These are phyloP conservation scores for Alternaria infectoria DNA, from an alignment of 2,329 filamentous ascomycete genomes.

Conservation along the genomic window DNA sequence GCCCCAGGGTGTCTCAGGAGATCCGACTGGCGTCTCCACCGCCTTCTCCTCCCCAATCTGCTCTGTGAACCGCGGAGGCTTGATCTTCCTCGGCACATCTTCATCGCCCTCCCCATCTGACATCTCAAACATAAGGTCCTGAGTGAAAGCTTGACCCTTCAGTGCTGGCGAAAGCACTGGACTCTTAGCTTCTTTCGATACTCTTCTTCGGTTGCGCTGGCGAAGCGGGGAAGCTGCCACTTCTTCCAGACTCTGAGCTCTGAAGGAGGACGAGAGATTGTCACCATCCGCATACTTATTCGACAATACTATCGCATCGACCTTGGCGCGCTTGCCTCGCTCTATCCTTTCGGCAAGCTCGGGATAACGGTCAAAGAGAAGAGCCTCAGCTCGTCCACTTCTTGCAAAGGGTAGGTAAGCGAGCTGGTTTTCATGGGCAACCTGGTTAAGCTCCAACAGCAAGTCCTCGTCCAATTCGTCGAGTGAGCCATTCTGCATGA, in stretches of 20 bases:
- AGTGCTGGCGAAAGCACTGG: constrained; percentile 70
- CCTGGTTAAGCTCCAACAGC: constrained; percentile 77
- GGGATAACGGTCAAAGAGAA: constrained; percentile 70
- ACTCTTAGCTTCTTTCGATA: constrained; percentile 59
- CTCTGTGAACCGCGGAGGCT: constrained; percentile 29
- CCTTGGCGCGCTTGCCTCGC: constrained; percentile 70
- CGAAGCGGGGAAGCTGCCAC: constrained; percentile 54
- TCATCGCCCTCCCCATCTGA: constrained; percentile 69
- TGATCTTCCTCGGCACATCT: constrained; percentile 20
- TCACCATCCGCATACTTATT: constrained; percentile 70
- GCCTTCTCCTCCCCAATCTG: constrained; percentile 7
- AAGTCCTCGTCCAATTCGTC: constrained; percentile 86
- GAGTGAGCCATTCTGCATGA: constrained; percentile 88
- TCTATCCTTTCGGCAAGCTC: constrained; percentile 69
- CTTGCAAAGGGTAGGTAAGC: constrained; percentile 77
- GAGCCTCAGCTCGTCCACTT: constrained; percentile 72
- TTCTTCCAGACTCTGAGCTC: constrained; percentile 71
- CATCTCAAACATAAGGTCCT: constrained; percentile 92
- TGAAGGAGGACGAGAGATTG: constrained; percentile 66
- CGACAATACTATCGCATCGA: constrained; percentile 78
- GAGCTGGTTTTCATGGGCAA: constrained; percentile 83
- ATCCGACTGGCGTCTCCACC: constrained; percentile 22
- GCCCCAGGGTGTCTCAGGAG: constrained; percentile 36
- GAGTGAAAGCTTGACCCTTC: constrained; percentile 69
- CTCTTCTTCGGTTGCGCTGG: constrained; percentile 50